Conservation (phyloP, 1,284 basidiomycete genomes). For the Ceratobasidium sp. region DNA sequence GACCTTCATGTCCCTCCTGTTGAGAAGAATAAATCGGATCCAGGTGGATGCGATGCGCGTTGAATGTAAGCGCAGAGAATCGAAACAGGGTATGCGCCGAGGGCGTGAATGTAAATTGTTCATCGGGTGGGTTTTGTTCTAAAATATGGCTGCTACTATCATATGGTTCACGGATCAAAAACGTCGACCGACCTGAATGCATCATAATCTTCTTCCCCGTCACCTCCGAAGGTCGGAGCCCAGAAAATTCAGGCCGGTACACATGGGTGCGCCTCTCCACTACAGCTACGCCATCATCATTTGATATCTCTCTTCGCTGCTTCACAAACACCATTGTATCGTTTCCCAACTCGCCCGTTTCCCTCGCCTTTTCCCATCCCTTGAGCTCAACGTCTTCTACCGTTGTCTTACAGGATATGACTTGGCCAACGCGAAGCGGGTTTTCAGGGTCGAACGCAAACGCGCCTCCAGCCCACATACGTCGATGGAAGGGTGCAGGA, state of each 20-base stretch:
- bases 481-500: slow-evolving; percentile 72
- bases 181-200: slow-evolving; percentile 60
- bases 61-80: slow-evolving; percentile 83
- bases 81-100: slow-evolving; percentile 77
- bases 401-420: slow-evolving; percentile 59
- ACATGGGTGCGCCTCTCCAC: slow-evolving; percentile 77
- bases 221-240: slow-evolving; percentile 1
- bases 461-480: slow-evolving; percentile 85
- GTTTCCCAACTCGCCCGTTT: slow-evolving; percentile 41
- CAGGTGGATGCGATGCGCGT: slow-evolving; percentile 75
- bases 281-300: slow-evolving; percentile 56
- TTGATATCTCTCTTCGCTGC: slow-evolving; percentile 55
- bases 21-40: slow-evolving; percentile 71
- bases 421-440: slow-evolving; percentile 63
- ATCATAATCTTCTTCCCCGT: slow-evolving; percentile 49
- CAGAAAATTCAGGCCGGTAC: slow-evolving; percentile 58
- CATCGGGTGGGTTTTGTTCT: slow-evolving; percentile 54
- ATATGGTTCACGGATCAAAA: neutral
- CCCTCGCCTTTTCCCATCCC: slow-evolving; percentile 58
- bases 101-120: slow-evolving; percentile 67
- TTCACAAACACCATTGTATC: slow-evolving; percentile 80
- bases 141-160: neutral
- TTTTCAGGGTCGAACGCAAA: slow-evolving; percentile 66
- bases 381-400: slow-evolving; percentile 70
- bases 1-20: slow-evolving; percentile 77